Evolutionary conservation across 805 yeast species (phyloP).

Genomic region (Candida quercuum): DNA sequence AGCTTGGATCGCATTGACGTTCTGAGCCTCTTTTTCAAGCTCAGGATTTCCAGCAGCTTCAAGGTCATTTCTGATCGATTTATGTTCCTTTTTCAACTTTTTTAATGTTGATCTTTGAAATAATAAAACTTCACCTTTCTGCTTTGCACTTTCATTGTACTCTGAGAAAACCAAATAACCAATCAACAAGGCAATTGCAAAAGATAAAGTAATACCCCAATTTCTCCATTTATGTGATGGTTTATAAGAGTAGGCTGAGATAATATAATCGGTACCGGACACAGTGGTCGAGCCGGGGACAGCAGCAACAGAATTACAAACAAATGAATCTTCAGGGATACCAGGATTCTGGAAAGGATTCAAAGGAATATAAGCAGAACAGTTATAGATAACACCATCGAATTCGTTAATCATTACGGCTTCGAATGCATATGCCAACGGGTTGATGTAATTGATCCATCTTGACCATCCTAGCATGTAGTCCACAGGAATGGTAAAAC

Average conservation of each 20-base stretch:
- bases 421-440: constrained; percentile 54
- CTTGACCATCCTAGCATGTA: constrained; percentile 59
- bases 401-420: constrained; percentile 56
- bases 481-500: constrained; percentile 53
- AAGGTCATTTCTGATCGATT: constrained; percentile 21
- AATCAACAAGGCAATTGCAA: constrained; percentile 45
- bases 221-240: constrained; percentile 56
- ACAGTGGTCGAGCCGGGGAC: constrained; percentile 44
- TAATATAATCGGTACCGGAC: constrained; percentile 46
- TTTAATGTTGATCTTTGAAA: constrained; percentile 47
- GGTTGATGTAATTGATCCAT: constrained; percentile 60
- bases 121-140: constrained; percentile 66
- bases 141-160: constrained; percentile 53
- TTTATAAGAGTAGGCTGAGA: constrained; percentile 37
- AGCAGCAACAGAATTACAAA: constrained; percentile 57
- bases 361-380: constrained; percentile 45
- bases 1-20: constrained; percentile 26
- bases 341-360: constrained; percentile 22
- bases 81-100: constrained; percentile 37
- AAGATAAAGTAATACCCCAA: constrained; percentile 57
- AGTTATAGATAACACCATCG: constrained; percentile 37
- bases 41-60: constrained; percentile 20
- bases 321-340: constrained; percentile 26
- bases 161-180: constrained; percentile 54
- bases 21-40: constrained; percentile 11